Percentiles rank a stretch among this genome's conserved stretches.
Conservation (phyloP, 2,329 filamentous ascomycete species). For the Neoarthrinium moseri region DNA sequence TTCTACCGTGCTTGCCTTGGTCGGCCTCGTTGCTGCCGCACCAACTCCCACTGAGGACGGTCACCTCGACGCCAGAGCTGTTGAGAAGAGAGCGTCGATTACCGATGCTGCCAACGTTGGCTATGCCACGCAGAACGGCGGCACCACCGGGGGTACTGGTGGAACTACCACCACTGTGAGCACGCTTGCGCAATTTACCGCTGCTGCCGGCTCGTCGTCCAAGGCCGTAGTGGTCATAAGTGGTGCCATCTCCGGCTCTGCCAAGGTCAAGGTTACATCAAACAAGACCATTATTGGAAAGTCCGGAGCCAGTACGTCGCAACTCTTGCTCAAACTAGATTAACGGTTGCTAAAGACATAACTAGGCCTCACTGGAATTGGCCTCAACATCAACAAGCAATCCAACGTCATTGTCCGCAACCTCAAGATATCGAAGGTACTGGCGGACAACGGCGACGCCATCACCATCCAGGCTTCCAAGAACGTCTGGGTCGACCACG, state of each 20-base stretch:
- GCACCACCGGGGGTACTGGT: conserved; percentile 53
- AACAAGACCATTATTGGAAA: conserved; percentile 53
- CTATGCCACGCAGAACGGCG: conserved; percentile 18
- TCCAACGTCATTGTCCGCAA: conserved; percentile 64
- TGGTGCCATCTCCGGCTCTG: conserved; percentile 40
- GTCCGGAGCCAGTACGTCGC: conserved; percentile 30
- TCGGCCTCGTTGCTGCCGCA: conserved; percentile 16
- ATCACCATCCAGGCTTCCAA: conserved; percentile 56
- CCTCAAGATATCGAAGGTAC: conserved; percentile 56
- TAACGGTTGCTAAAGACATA: too few species aligned
- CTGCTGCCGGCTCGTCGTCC: conserved; percentile 45
- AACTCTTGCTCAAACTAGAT: not conserved
- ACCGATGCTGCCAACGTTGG: conserved; percentile 20
- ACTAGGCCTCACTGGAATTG: conserved; percentile 38
- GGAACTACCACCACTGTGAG: conserved; percentile 55
- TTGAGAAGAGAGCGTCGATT: conserved; percentile 21
- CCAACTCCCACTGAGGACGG: conserved; percentile 15
- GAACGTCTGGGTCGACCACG: conserved; percentile 68
- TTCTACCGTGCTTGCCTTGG: conserved; percentile 16
- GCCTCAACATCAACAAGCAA: conserved; percentile 50
- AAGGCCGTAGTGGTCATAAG: conserved; percentile 44
- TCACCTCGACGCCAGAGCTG: conserved; percentile 12
- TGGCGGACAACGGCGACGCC: conserved; percentile 56
- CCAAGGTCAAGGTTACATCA: conserved; percentile 43
- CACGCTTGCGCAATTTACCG: conserved; percentile 46